These are phyloP conservation scores for Schizochytrium sp. DNA, from an alignment of 108 stramenopile species.

Conservation along the genomic window DNA sequence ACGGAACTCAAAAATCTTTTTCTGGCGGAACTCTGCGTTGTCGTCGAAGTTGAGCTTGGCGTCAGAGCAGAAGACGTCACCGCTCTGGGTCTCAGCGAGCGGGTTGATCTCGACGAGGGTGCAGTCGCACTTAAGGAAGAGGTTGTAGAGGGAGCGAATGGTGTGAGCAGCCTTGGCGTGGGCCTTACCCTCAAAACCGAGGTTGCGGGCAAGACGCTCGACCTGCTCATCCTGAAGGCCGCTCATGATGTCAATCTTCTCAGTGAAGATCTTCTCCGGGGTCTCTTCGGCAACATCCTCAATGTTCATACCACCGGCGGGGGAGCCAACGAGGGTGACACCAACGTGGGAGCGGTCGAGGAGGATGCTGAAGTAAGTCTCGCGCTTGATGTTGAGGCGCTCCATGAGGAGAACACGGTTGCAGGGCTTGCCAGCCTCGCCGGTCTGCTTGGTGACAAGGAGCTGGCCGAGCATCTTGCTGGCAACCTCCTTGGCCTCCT, in stretches of 20 bases:
- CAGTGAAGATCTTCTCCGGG: conserved; percentile 83
- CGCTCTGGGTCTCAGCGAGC: conserved; percentile 83
- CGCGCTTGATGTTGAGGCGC: conserved; percentile 83
- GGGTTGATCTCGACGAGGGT: conserved; percentile 89
- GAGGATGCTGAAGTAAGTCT: conserved; percentile 85
- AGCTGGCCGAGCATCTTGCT: conserved; percentile 83
- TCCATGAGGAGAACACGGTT: conserved; percentile 84
- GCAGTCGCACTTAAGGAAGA: conserved; percentile 83
- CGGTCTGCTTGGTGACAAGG: conserved; percentile 87
- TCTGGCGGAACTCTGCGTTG: conserved; percentile 87
- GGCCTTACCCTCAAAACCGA: conserved; percentile 71
- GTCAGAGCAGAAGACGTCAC: conserved; percentile 83
- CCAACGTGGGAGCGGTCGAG: conserved; percentile 84
- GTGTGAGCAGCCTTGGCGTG: conserved; percentile 69
- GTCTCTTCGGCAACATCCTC: conserved; percentile 85
- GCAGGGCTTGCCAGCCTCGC: conserved; percentile 83
- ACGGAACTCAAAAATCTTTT: conserved; percentile 77
- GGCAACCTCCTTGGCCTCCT: conserved; percentile 78
- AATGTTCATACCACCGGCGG: conserved; percentile 82
- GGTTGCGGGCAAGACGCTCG: conserved; percentile 62
- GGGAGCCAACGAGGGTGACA: conserved; percentile 83
- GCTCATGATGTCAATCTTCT: conserved; percentile 76
- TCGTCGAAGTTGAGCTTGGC: conserved; percentile 91
- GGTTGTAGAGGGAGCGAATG: conserved; percentile 81
- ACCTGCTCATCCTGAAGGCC: conserved; percentile 80